Evolutionary conservation across 352 stramenopile species (phyloP), one percentile per base, ranked within the genome.

Genomic region (Phytophthora europaea): DNA sequence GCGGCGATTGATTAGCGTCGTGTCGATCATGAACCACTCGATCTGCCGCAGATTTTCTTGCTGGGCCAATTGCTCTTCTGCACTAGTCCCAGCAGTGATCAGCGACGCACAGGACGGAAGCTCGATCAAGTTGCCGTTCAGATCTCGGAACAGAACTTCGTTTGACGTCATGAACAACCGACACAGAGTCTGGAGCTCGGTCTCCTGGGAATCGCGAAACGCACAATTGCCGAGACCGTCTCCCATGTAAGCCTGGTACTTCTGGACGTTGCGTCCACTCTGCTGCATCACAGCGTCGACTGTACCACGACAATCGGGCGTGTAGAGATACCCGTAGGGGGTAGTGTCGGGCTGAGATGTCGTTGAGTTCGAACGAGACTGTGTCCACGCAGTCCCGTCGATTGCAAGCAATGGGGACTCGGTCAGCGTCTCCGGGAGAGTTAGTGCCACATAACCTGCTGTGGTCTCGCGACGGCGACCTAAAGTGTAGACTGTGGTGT

Each of bases 141-240:
- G 43, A 16, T 76, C 57, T 2, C 65, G 70, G 20, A 85, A 75
- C 0, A 83, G 10, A 31, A 82, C 18, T 28, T 85, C 76, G 20
- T 75, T 53, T 6, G 53, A 52, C 6, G 50, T 57, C 64, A 85
- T 78, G 22, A 85, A 73, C 12, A 85, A 34, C 12, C 78, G 72
- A 43, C 79, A 85, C 0, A 85, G 53, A 22, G 69, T 76, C 13
- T 85, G 79, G 13, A 67, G 67, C 18, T 73, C 67, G 0, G 79
- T 85, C 34, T 85, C 79, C 18, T 85, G 79, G 0, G 79, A 85
- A 20, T 85, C 79, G 12, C 72, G 66, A 48, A 83, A 83, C 1
- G 54, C 61, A 40, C 76, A 83, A 57, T 82, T 72, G 1, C 79
- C 76, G 6, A 82, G 43, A 1, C 76, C 76, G 22, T 85, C 79